Base-by-base conservation (phyloP, 23 red algal species). In the Gracilaria domingensis region DNA sequence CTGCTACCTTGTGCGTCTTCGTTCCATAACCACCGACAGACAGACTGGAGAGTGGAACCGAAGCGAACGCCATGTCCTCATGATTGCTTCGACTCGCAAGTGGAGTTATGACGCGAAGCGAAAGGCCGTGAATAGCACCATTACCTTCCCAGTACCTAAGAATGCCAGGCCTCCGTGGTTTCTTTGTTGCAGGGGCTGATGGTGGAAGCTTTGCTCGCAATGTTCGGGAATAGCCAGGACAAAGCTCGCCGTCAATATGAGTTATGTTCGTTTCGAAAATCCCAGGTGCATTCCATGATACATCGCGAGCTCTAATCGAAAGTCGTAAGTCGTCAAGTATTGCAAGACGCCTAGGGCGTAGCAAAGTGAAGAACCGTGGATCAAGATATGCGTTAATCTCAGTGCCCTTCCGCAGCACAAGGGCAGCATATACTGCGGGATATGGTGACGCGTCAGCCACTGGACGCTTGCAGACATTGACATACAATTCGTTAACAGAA, bases 61-160 rank as follows among this genome's bases (percentile, higher is more conserved):
- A 34, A 11, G 36, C 39, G 32, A 34, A 64, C n/a, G 20, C 45
- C 48, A 49, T 20, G 7, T 78, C 85, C 12, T 70, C 40, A 64
- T 51, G 34, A 64, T 49, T 17, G 24, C 24, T 39, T 7, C 38
- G 51, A 47, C 28, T 62, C 2, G 42, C 67, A 40, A 65, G 66
- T n/a, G 92, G 92, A 48, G 84, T 28, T 14, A 76, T 75, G 13
- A 88, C 40, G 35, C 92, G 92, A 61, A 87, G 30, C 33, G 75
- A 59, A 45, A 94, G 47, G 0, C 84, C 92, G n/a, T 80, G 35
- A 33, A 94, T 33, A 12, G 67, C 44, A 6, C 73, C 83, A 45
- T 88, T 82, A 1, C 82, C 81, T 35, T 88, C 74, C 92, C 92
- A 94, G 53, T 94, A 94, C 12, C 84, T 24, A 25, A 94, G 45